phyloP scores from a whole-genome alignment of 345 rosid species.

The Psidium guajava region DNA sequence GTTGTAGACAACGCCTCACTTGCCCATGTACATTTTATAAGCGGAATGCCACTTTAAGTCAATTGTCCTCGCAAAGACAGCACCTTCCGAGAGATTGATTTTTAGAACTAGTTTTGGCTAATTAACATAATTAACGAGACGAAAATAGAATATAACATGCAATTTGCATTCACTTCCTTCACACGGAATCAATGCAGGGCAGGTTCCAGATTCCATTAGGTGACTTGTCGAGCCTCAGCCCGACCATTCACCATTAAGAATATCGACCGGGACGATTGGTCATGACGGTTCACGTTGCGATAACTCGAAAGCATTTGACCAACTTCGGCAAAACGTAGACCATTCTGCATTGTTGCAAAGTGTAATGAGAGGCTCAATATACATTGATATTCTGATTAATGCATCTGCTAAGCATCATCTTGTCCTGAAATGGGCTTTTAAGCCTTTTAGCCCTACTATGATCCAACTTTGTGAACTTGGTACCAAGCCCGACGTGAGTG shows the following conservation, averaged over 20 bases:
- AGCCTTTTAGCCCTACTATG: background rate
- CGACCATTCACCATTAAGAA: background rate
- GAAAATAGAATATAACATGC: rapidly evolving
- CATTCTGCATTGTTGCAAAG: background rate
- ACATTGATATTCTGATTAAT: background rate
- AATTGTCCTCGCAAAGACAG: background rate
- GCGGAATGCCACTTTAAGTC: background rate
- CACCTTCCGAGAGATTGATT: background rate
- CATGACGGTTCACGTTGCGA: too few species aligned
- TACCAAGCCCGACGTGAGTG: background rate
- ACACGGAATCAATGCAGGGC: background rate
- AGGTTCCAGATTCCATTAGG: background rate
- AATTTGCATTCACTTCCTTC: background rate
- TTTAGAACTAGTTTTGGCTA: background rate
- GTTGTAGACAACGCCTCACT: background rate
- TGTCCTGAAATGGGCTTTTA: background rate
- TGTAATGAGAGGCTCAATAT: background rate
- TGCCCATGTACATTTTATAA: background rate
- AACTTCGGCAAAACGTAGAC: background rate
- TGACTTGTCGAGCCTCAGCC: background rate
- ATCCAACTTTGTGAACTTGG: background rate
- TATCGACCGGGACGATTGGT: too few species aligned
- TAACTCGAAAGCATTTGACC: background rate
- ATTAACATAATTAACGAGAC: background rate
- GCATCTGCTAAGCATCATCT: background rate